These are phyloP conservation scores for Moringa oleifera DNA, from an alignment of 345 rosid species.

Conservation along the genomic window DNA sequence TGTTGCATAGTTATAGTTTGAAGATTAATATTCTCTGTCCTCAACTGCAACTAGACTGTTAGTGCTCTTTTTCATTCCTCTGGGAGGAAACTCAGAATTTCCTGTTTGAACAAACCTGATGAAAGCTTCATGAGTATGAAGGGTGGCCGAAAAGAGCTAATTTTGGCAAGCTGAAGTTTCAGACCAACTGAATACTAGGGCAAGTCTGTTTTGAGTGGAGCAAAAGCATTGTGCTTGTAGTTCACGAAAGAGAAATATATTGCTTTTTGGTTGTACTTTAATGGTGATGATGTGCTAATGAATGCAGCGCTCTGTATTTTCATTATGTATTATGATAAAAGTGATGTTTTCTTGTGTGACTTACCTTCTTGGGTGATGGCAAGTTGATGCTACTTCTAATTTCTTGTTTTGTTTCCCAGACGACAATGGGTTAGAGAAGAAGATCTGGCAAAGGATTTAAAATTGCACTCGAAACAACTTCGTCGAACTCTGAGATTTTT, in stretches of 20 bases:
- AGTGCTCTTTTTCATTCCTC: background rate
- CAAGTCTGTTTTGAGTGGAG: background rate
- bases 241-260: background rate
- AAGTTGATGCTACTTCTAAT: conserved; percentile 3
- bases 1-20: background rate
- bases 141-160: background rate
- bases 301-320: background rate
- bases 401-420: conserved; percentile 28
- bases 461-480: conserved; percentile 73
- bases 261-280: too few species aligned
- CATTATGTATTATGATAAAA: background rate
- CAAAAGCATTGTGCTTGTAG: background rate
- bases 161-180: background rate
- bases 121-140: background rate
- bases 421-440: conserved; percentile 96
- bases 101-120: background rate
- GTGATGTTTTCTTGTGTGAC: background rate
- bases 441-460: conserved; percentile 86
- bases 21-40: too few species aligned
- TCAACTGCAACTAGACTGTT: background rate
- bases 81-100: background rate
- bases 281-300: background rate
- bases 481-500: conserved; percentile 60
- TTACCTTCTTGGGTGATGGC: background rate
- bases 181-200: background rate